Evolutionary conservation across 108 stramenopile species (phyloP).

Genomic region (Conticribra guillardii): DNA sequence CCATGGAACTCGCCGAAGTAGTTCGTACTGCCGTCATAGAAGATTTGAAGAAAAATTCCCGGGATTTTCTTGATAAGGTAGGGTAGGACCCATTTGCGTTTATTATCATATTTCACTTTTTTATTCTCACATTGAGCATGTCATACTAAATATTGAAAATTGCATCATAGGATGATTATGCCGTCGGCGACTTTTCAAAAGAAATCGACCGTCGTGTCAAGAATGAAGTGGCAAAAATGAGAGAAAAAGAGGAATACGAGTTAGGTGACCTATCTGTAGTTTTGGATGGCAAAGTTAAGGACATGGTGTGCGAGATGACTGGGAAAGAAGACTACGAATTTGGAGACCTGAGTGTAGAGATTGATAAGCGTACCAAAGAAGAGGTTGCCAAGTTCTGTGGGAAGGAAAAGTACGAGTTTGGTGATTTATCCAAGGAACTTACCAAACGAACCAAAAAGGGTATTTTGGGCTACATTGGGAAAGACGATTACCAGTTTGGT

Average conservation of each 20-base stretch:
- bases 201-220: constrained; percentile 80
- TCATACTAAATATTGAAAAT: no score
- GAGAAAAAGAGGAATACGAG: constrained; percentile 57
- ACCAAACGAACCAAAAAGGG: constrained; percentile 62
- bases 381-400: constrained; percentile 73
- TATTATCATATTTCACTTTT: no score
- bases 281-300: constrained; percentile 65
- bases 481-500: constrained; percentile 73
- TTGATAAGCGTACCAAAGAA: constrained; percentile 64
- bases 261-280: constrained; percentile 80
- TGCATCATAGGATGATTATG: constrained; percentile 63
- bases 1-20: constrained; percentile 83
- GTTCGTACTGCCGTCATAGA: constrained; percentile 75
- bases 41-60: constrained; percentile 79
- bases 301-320: constrained; percentile 67
- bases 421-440: constrained; percentile 65
- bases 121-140: no score
- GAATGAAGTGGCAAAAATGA: constrained; percentile 66
- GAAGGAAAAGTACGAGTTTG: constrained; percentile 74
- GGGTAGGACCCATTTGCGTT: no score
- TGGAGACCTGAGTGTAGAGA: constrained; percentile 71
- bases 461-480: constrained; percentile 73
- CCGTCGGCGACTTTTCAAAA: constrained; percentile 76
- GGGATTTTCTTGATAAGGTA: constrained; percentile 81
- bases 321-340: constrained; percentile 82